These are phyloP conservation scores for Erucastrum elatum DNA, from an alignment of 345 rosid genomes.

Conservation along the genomic window DNA sequence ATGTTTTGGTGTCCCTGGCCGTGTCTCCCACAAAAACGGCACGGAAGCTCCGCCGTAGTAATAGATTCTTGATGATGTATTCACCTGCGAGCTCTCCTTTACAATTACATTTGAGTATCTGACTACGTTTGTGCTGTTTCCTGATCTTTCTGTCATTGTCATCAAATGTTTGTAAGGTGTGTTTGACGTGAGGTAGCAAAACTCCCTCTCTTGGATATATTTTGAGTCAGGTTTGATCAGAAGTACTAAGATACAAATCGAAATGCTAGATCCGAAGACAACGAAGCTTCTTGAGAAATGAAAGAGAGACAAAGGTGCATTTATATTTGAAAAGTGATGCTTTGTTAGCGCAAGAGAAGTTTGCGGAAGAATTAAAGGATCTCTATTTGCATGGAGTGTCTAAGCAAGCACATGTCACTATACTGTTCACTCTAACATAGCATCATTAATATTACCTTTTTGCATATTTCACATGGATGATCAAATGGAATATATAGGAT, in stretches of 20 bases:
- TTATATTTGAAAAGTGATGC: constrained; percentile 30
- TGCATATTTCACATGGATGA: constrained; percentile 22
- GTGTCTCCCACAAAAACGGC: constrained; percentile 80
- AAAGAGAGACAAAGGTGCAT: constrained; percentile 29
- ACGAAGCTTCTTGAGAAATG: constrained; percentile 30
- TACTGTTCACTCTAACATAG: too few relatives aligned
- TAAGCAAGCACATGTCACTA: constrained; percentile 33
- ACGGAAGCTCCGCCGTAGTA: constrained; percentile 67
- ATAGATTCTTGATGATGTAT: constrained; percentile 60
- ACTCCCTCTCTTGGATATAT: background rate
- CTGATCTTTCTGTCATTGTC: constrained; percentile 27
- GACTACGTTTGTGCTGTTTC: background rate
- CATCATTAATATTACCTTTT: too few relatives aligned
- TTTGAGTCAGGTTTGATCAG: constrained; percentile 13
- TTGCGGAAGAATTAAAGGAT: constrained; percentile 42
- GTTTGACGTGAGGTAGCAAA: constrained; percentile 3
- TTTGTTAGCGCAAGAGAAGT: constrained; percentile 34
- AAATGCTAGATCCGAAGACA: constrained; percentile 36
- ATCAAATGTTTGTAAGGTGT: constrained; percentile 5
- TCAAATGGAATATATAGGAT: background rate
- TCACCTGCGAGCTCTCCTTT: constrained; percentile 57
- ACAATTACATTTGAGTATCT: constrained; percentile 55
- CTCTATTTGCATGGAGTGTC: constrained; percentile 31
- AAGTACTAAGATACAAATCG: background rate
- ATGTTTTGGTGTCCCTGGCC: constrained; percentile 88